These are phyloP conservation scores for Trichoderma sp. DNA, from an alignment of 2,329 filamentous ascomycete species.

Conservation along the genomic window DNA sequence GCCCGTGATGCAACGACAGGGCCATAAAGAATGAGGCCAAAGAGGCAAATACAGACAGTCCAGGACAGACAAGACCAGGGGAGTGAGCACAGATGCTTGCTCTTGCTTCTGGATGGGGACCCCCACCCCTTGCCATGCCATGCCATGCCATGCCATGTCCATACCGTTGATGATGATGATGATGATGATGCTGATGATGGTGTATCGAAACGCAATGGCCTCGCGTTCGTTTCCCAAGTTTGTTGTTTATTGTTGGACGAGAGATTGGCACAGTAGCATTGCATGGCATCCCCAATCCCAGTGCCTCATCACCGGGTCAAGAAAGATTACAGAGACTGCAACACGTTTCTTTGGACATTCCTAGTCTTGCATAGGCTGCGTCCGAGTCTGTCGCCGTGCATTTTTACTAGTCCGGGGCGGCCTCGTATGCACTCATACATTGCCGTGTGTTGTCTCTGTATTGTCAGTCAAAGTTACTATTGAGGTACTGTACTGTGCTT, in stretches of 20 bases:
- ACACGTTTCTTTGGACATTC: background rate
- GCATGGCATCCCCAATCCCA: background rate
- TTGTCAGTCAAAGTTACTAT: too few relatives aligned
- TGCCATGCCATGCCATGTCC: background rate
- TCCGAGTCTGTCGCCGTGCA: background rate
- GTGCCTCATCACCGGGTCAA: background rate
- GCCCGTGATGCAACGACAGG: background rate
- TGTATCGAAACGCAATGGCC: slow-evolving; percentile 7
- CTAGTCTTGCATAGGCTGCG: background rate
- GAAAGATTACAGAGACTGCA: background rate
- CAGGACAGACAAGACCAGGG: background rate
- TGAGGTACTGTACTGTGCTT: background rate
- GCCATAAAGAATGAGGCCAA: background rate
- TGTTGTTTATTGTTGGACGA: background rate
- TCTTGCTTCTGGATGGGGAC: background rate
- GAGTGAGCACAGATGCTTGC: background rate
- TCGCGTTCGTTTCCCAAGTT: slow-evolving; percentile 3
- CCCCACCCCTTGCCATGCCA: too few relatives aligned
- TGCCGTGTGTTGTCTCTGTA: background rate
- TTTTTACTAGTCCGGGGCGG: background rate
- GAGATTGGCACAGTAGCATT: background rate
- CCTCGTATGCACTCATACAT: background rate
- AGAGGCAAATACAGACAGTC: background rate
- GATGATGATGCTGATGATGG: background rate
- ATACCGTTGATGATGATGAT: background rate